Base-by-base conservation (phyloP, 2,329 filamentous ascomycete species). In the Ascochyta lentis region DNA sequence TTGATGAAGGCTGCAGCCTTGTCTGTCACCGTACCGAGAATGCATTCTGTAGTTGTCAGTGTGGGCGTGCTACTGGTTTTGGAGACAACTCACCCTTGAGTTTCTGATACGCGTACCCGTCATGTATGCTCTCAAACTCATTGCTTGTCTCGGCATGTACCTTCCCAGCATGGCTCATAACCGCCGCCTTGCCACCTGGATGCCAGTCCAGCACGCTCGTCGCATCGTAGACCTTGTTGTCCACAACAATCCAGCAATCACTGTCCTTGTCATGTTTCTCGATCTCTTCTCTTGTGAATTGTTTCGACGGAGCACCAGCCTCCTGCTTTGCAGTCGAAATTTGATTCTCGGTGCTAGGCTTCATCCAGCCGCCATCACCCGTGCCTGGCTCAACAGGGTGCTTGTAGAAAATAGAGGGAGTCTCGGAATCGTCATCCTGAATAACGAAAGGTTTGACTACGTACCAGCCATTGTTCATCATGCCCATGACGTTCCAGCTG, bases 221-320 rank as follows among this genome's bases (percentile, higher is more conserved):
- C 33, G 89, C 73, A 69, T 89, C 84, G 74, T 86, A 89, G 7
- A 90, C 85, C 61, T 83, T 82, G 31, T 81, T 81, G 69, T 89
- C 82, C 8, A 90, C 81, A 1, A 88, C 85, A 39, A 89, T 81
- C 88, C 87, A 90, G 61, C 75, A 77, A 45, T 66, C 61, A n/a
- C 50, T 57, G 15, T 63, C 57, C 23, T 54, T 60, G 12, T 58
- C 45, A 31, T 66, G 64, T 34, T 64, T 83, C 63, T 83, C 81
- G 35, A 84, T 81, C 65, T 84, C 81, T 45, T 83, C 71, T 3
- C 81, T 70, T 0, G 81, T 84, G 56, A 84, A 84, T 52, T 83
- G 76, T 56, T 82, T 83, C 58, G 79, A 70, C 0, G 81, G 81
- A 0, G 76, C 73, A 2, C 76, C 75, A 3, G 74, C 75, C 40